Base-by-base conservation (phyloP, 768 basidiomycete genomes). In the Tricholoma flavovirens region DNA sequence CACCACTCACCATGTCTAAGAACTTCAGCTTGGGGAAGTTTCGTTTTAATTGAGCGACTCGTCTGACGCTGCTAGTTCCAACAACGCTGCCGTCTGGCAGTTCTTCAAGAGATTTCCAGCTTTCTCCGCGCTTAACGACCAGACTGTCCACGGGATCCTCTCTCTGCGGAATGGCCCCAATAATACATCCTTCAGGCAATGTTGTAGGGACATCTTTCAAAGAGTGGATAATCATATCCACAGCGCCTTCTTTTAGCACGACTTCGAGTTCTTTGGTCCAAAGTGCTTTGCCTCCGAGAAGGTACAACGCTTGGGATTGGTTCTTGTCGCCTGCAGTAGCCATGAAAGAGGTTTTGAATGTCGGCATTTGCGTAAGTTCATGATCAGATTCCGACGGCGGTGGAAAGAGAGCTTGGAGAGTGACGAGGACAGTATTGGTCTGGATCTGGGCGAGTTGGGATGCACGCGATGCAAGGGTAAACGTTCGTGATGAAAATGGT, bases 241-340 rank as follows among this genome's bases (percentile, higher is more conserved):
- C 88, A 11, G 78, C 74, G 29, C 79, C 73, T 43, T 85, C 78
- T 54, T 83, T 77, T 58, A 99, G 74, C 43, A 84, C 86, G 17
- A 90, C 88, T 68, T 99, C 97, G 53, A 99, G 84, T 63, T 98
- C 96, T 63, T 93, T 90, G 35, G 97, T 99, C 97, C 97, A 99
- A 26, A 98, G 71, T 0, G 89, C 81, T 67, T 92, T 93, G n/a
- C 91, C 93, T 36, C 93, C 93, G 14, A 97, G 74, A 8, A 94
- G 77, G 71, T 95, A 95, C 15, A 97, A 76, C 2, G 83, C 82
- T 60, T 92, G 87, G 1, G 87, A 83, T 71, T 95, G 92, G 65
- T 97, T 94, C 65, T 90, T 88, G 74, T 98, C 96, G 77, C 96
- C 66, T 73, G 83, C 93, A 19, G 86, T 87, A 3, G 76, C 58